Evolutionary conservation across 2,329 filamentous ascomycete genomes (phyloP), one percentile per base, ranked within the genome.

Genomic region (Trichoderma koningii): DNA sequence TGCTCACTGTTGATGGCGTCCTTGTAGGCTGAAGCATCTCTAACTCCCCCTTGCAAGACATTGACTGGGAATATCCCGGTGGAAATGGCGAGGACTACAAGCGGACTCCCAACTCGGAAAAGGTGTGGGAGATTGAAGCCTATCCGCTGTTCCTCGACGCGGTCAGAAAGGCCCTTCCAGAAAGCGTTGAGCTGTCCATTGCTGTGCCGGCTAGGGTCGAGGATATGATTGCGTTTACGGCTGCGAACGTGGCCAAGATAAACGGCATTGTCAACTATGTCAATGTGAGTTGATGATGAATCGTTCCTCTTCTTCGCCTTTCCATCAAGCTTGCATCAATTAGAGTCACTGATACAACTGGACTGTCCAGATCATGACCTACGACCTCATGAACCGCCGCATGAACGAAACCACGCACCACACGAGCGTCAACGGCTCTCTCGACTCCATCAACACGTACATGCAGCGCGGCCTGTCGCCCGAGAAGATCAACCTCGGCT

Each of bases 331-430:
- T 21, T 1, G 7, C 1, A 0, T 1, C 1, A 2, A n/a, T 34
- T 5, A 9, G 17, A 9, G 10, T 38, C 10, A 42, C 48, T 63
- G 14, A 50, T 5, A 47, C 9, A 47, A 3, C 0, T 12, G 10
- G 55, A 7, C 0, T 14, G 76, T 3, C 0, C 12, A 77, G 76
- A 77, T 91, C 68, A 91, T 91, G 88, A 82, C 84, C 9, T 91
- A 91, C 73, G 89, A 92, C 71, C 73, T 92, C 55, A 88, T 89
- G 83, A 91, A 90, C 76, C 86, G 89, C 12, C 84, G 89, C n/a
- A 86, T 91, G 73, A 84, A 78, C 56, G 74, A 80, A 21, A 91
- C 89, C 2, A 82, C 80, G 30, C 89, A 91, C 72, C 88, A 91
- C 70, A 84, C 82, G 10, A 85, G 86, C 6, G 76, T 90, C 26